A percentile compares a stretch with the other conserved stretches of the same genome.
phyloP scores from a whole-genome alignment of 2,329 filamentous ascomycete genomes.

The Arthrobotrys sinensis region DNA sequence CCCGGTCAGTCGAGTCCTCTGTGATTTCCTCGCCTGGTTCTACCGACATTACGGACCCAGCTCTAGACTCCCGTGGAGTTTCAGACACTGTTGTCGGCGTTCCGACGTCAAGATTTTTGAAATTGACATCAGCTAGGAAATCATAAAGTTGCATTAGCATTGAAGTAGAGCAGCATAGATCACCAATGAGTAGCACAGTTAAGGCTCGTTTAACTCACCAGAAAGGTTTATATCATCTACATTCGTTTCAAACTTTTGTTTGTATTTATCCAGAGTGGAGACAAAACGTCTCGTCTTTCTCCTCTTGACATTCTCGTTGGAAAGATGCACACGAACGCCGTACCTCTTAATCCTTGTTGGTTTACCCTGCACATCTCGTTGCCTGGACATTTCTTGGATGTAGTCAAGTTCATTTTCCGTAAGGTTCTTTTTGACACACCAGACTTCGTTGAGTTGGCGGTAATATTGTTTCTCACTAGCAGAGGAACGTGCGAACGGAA shows the following conservation, averaged over 20 bases:
- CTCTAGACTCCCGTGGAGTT: neutral
- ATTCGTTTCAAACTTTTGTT: neutral
- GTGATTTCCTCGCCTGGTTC: neutral
- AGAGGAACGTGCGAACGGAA: no score
- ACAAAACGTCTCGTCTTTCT: conserved; percentile 2
- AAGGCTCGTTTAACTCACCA: no score
- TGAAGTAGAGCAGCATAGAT: no score
- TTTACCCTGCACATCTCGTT: neutral
- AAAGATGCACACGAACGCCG: neutral
- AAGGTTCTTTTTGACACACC: conserved; percentile 3
- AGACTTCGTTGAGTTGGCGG: conserved; percentile 1
- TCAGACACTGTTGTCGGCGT: neutral
- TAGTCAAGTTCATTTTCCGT: neutral
- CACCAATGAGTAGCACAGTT: no score
- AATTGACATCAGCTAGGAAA: no score
- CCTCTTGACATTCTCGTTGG: neutral
- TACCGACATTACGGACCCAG: neutral
- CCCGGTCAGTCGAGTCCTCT: no score
- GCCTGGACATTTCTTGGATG: neutral
- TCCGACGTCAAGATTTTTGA: neutral
- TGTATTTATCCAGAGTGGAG: neutral
- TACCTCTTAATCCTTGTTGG: neutral
- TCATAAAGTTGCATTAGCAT: no score
- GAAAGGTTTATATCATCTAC: neutral
- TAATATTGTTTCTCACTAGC: conserved; percentile 14